Evolutionary conservation across 805 yeast genomes (phyloP), one percentile per base, ranked within the genome.

Genomic region (Zygoascus biomembranicola): DNA sequence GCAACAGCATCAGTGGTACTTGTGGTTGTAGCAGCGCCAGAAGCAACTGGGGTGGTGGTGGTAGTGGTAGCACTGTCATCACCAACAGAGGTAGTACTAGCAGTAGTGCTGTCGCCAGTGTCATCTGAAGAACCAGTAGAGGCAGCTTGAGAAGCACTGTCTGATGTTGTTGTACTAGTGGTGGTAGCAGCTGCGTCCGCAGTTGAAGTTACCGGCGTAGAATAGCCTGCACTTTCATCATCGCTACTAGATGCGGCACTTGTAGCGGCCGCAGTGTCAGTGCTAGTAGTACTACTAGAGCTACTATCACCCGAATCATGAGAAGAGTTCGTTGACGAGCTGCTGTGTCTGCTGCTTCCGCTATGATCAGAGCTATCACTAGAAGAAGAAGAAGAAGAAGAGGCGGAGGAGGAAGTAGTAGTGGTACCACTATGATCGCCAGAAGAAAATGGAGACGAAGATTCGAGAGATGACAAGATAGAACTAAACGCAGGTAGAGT

Each of bases 21-120:
- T 11, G 50, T 42, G 14, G 53, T 13, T 4, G 53, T 23, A 26
- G 51, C 8, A 14, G 52, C 32, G 32, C 49, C 48, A 45, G 50
- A 50, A 44, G 43, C 32, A 14, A 35, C 39, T 4, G 39, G 39
- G 8, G 8, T 35, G 8, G 5, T 35, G 4, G 39, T 13, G 16
- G 39, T 5, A 8, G 5, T n/a, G 5, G 39, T 32, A 11, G 8
- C 35, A 32, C 11, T 32, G 11, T 32, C n/a, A n/a, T n/a, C n/a
- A n/a, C n/a, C n/a, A n/a, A n/a, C n/a, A n/a, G n/a, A n/a, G n/a
- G n/a, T n/a, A n/a, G n/a, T n/a, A n/a, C n/a, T n/a, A n/a, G n/a
- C n/a, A n/a, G n/a, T n/a, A n/a, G n/a, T n/a, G n/a, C n/a, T n/a
- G n/a, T n/a, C n/a, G n/a, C n/a, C n/a, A 20, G 39, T 11, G 14